Evolutionary conservation across 805 yeast genomes (phyloP), one percentile per base, ranked within the genome.

Genomic region (Candida maris): DNA sequence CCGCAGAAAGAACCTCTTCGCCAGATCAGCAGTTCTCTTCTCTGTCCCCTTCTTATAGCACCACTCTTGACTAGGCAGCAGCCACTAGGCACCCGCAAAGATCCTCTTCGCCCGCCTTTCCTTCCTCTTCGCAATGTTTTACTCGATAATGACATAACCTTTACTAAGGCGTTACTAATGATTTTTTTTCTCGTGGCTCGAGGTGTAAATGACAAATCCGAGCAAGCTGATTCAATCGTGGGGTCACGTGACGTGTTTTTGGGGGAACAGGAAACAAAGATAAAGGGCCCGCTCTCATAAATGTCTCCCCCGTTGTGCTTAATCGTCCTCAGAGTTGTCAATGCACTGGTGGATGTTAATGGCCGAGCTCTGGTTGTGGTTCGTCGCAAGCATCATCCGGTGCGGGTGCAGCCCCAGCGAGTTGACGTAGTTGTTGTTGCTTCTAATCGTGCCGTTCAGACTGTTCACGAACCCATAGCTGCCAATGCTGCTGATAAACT

Each of bases 351-450:
- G 82, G 19, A 87, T 64, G 46, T 75, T 74, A 28, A 88, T 78
- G 46, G 72, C 75, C 1, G 87, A 70, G 54, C 83, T 93, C 53
- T 86, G 94, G 35, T 79, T 73, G 56, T 84, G 84, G 49, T 82
- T 81, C 1, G 87, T 85, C 1, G 96, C 97, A 56, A 93, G 54
- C 75, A 86, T 77, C 96, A 93, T 86, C 45, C 91, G 69, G 56
- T 93, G 98, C 2, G 98, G 98, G 57, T 93, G 98, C 52, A 93
- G 76, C 0, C 81, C 68, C 45, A 87, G 57, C 3, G 80, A 68
- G 2, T 87, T 77, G 28, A 89, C 68, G 46, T 81, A 83, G 37
- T 62, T 64, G 37, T 62, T 64, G 17, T 71, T 65, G 4, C 69
- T 68, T 41, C 77, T 48, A 32, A 64, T 67, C n/a, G 70, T 38